Percentiles rank a stretch among this genome's conserved stretches.
Evolutionary conservation across 73 alveolate genomes (phyloP).

Genomic region (Paramecium sonneborni): DNA sequence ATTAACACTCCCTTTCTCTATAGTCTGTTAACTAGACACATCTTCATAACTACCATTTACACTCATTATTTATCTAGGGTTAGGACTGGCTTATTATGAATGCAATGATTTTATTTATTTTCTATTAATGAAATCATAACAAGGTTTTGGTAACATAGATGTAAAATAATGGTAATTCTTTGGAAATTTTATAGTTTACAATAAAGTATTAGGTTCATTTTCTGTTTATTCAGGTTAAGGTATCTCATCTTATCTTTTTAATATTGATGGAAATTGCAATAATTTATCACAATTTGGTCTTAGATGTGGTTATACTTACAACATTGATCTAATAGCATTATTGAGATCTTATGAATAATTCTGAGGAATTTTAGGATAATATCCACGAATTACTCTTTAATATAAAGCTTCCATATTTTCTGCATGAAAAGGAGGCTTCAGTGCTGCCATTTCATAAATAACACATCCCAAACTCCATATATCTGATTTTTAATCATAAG

Average conservation of each 20-base stretch:
- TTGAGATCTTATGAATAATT: constrained; percentile 76
- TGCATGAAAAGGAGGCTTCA: constrained; percentile 82
- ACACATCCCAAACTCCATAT: constrained; percentile 86
- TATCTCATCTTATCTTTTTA: constrained; percentile 68
- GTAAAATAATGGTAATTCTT: constrained; percentile 74
- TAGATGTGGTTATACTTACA: constrained; percentile 73
- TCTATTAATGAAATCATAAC: background rate
- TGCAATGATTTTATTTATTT: constrained; percentile 19
- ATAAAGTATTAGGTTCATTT: constrained; percentile 66
- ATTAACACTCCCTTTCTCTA: background rate
- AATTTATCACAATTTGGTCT: constrained; percentile 79
- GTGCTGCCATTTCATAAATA: constrained; percentile 77
- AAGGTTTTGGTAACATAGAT: constrained; percentile 75
- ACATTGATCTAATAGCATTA: constrained; percentile 70
- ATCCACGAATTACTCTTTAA: constrained; percentile 78
- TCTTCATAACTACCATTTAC: constrained; percentile 46
- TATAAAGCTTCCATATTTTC: constrained; percentile 84
- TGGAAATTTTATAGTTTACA: constrained; percentile 78
- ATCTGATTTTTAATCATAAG: constrained; percentile 82
- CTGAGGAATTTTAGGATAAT: constrained; percentile 77
- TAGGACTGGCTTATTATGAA: constrained; percentile 23
- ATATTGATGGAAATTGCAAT: constrained; percentile 66
- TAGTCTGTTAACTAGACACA: background rate
- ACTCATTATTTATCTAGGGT: background rate
- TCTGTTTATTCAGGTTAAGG: background rate